Evolutionary conservation across 83 land plant species (phyloP), one percentile per base, ranked within the genome.

Genomic region (Picea mariana): DNA sequence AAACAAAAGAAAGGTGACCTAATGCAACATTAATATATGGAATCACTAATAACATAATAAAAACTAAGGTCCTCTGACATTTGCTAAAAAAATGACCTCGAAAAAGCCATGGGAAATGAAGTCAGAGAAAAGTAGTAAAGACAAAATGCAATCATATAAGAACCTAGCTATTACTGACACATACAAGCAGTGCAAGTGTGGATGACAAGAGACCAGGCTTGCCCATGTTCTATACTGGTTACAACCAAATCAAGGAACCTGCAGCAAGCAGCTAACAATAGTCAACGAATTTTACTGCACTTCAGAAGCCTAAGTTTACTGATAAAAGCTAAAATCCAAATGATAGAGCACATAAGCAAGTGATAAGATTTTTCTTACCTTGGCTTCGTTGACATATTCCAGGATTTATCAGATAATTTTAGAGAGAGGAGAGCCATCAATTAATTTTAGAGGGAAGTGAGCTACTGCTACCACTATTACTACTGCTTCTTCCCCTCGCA

Each of bases 391-490:
- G n/a, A 55, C 59, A 55, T 55, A 55, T 55, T 55, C 59, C 16
- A 12, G 16, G 34, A 12, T 26, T 69, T 16, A 75, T 21, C 27
- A 3, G 58, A 13, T 23, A 75, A 21, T 47, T 75, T 75, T 47
- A 75, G 59, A 73, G 49, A 49, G 77, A 75, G 77, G 84, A 2
- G 84, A 83, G 61, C 82, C 13, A 3, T 55, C 59, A 13, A 55
- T 55, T 55, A 12, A 55, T 31, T 67, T 81, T 81, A 68, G 82
- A 59, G 9, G 58, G 23, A n/a, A 76, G 84, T 16, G 84, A 83
- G 72, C 82, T 65, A 73, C 84, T 83, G 84, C 82, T 83, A 67
- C 80, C 27, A 26, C 81, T 83, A 61, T 78, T 83, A 59, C 84
- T 83, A 49, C n/a, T 23, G 71, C 81, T 83, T 83, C 84, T 83